phyloP scores from a whole-genome alignment of 164 flowering plant genomes.

The Nymphaea thermarum region DNA sequence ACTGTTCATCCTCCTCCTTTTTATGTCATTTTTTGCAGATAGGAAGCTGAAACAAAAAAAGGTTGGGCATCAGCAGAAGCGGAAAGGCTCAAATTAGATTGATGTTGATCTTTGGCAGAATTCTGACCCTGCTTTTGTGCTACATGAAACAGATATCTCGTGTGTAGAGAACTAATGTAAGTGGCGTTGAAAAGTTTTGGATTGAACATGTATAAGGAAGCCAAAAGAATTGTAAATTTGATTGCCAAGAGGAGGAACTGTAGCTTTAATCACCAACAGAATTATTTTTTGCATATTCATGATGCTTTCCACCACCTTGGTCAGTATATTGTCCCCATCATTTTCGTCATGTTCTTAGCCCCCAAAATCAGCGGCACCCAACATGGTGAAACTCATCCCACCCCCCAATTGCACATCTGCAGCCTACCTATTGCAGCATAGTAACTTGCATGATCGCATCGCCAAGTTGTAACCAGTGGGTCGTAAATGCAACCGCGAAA shows the following conservation, averaged over 20 bases:
- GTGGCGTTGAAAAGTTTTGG: neutral
- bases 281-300: neutral
- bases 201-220: neutral
- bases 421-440: too few relatives aligned
- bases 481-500: too few relatives aligned
- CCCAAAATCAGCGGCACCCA: too few relatives aligned
- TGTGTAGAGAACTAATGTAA: neutral
- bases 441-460: too few relatives aligned
- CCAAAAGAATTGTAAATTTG: too few relatives aligned
- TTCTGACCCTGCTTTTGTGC: neutral
- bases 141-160: neutral
- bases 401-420: too few relatives aligned
- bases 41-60: neutral
- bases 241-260: too few relatives aligned
- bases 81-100: neutral
- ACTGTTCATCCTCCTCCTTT: neutral
- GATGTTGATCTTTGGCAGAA: neutral
- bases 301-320: neutral
- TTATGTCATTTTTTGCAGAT: neutral
- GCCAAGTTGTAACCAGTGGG: too few relatives aligned
- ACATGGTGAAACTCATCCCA: too few relatives aligned
- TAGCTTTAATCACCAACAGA: neutral
- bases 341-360: too few relatives aligned
- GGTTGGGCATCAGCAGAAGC: neutral
- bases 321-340: too few relatives aligned